Evolutionary conservation across 2,329 filamentous ascomycete species (phyloP), one percentile per base, ranked within the genome.

Genomic region (Penicillium hordei): DNA sequence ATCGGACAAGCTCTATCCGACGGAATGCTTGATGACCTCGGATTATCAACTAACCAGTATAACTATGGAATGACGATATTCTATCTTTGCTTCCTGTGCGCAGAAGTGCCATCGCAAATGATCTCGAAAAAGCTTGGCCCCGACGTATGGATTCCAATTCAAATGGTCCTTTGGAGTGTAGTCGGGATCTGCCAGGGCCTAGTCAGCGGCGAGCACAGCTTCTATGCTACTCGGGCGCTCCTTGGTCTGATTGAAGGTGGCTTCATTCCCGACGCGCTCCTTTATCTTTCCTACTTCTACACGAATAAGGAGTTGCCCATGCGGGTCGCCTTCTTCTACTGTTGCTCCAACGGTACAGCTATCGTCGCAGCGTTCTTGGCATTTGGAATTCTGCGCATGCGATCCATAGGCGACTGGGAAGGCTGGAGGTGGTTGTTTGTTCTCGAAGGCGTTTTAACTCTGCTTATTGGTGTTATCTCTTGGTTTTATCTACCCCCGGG

Each of bases 21-120:
- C 45, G 74, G 71, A 38, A 67, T 77, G 55, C 69, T 79, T 1
- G 54, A 67, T 12, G 76, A 78, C 25, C 57, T 70, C 15, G 46
- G 58, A 2, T 44, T 78, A 59, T 68, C 64, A 17, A 74, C 68
- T 3, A 71, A 78, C 40, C 72, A 70, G 25, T 69, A 66, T 43
- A 71, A 72, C 39, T 69, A 79, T 15, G 83, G 83, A 48, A 81
- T 78, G 36, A 85, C 83, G 0, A 81, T 86, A 36, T 82, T 83
- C 64, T 77, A 83, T 9, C 55, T 85, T 13, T 79, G 70, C 48
- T 85, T 85, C 65, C 67, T 85, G 13, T 65, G 70, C 17, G 78
- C 81, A 1, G 82, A 85, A 62, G 73, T 86, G 0, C 84, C 84
- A 0, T 84, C 82, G 0, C 83, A 86, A 64, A 72, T 86, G 27